A percentile compares a stretch with the other conserved stretches of the same genome.
Evolutionary conservation across 768 basidiomycete species (phyloP).

Genomic region (Lepiota subincarnata): DNA sequence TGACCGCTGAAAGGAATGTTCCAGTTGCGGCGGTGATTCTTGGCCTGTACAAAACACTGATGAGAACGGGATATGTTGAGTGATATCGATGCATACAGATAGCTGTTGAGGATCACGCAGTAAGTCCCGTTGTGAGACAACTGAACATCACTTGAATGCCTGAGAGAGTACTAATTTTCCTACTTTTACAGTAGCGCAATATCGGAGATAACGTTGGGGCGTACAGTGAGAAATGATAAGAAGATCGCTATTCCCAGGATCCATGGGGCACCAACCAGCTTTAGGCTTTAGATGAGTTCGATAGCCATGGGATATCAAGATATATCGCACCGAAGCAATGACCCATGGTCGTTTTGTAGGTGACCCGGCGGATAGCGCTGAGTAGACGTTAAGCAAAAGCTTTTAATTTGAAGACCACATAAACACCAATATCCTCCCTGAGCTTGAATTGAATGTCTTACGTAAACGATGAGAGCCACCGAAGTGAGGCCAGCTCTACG

Average conservation of each 20-base stretch:
- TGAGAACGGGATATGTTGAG: too few species aligned
- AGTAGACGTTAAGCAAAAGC: neutral
- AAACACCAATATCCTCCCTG: neutral
- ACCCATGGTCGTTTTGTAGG: neutral
- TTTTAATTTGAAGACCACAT: neutral
- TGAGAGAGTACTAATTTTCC: neutral
- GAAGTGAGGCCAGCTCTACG: conserved; percentile 23
- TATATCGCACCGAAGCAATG: neutral
- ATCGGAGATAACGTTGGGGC: neutral
- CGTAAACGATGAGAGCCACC: conserved; percentile 24
- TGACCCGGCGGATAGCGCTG: neutral
- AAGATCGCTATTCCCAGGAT: neutral
- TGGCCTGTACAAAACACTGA: neutral
- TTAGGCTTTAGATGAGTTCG: neutral
- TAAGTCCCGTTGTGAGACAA: conserved; percentile 8
- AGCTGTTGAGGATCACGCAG: conserved; percentile 1
- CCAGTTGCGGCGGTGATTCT: conserved; percentile 1
- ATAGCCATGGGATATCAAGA: too few species aligned
- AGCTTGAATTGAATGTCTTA: neutral
- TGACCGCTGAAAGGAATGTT: neutral
- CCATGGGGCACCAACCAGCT: conserved; percentile 2
- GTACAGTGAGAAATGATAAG: neutral
- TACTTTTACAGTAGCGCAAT: neutral
- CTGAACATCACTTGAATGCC: neutral
- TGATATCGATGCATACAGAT: neutral